Evolutionary conservation across 2,329 filamentous ascomycete species (phyloP).

Genomic region (Alternaria infectoria): DNA sequence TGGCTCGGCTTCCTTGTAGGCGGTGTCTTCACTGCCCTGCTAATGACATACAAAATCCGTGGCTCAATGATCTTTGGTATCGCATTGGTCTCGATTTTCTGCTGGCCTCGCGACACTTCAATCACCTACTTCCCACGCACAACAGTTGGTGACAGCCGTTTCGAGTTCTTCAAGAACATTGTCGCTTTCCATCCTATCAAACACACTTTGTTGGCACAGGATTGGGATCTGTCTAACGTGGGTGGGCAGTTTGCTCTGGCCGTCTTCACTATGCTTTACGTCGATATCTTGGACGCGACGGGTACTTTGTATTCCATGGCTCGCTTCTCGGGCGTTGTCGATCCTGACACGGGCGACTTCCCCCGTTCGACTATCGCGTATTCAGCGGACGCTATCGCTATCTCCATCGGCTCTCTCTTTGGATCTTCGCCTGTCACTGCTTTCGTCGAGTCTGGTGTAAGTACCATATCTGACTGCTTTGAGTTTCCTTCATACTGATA

Average conservation of each 20-base stretch:
- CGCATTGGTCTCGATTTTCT: constrained; percentile 82
- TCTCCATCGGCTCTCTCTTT: constrained; percentile 79
- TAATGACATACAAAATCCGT: constrained; percentile 86
- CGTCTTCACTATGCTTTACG: constrained; percentile 87
- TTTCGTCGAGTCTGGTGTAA: constrained; percentile 80
- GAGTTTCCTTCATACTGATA: not conserved
- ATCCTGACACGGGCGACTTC: constrained; percentile 84
- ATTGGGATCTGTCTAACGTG: constrained; percentile 73
- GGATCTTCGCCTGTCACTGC: constrained; percentile 83
- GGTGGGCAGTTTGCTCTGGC: constrained; percentile 81
- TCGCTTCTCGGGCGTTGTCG: constrained; percentile 78
- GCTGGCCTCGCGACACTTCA: constrained; percentile 78
- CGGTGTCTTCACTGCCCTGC: constrained; percentile 76
- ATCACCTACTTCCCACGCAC: constrained; percentile 84
- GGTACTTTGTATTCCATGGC: constrained; percentile 92
- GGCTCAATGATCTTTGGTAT: constrained; percentile 86
- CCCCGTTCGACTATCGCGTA: constrained; percentile 86
- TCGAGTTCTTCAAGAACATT: constrained; percentile 87
- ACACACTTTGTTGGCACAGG: constrained; percentile 71
- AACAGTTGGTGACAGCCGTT: constrained; percentile 69
- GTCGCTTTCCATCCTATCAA: constrained; percentile 81
- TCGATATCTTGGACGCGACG: constrained; percentile 83
- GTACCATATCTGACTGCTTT: constrained; percentile 8
- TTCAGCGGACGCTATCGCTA: constrained; percentile 79
- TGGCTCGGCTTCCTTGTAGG: constrained; percentile 91